Conservation (phyloP, 805 yeast species). For the Sporopachydermia lactativora region DNA sequence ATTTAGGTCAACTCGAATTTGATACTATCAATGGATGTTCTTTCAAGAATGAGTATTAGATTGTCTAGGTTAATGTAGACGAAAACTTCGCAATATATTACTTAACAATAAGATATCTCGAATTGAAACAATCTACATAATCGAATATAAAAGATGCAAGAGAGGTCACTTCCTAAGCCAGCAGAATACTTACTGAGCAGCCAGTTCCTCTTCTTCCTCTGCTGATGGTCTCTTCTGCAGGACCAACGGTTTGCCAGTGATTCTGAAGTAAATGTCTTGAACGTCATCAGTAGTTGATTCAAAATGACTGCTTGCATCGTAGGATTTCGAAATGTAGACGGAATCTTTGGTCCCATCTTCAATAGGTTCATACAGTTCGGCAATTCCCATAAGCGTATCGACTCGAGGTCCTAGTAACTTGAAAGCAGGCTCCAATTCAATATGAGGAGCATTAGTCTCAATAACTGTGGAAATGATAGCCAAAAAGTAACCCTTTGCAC, state of each 20-base stretch:
- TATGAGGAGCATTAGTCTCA: conserved; percentile 85
- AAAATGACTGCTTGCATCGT: conserved; percentile 91
- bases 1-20: too few relatives aligned
- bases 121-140: not conserved
- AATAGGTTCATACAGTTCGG: conserved; percentile 78
- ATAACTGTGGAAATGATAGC: conserved; percentile 92
- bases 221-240: conserved; percentile 60
- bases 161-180: too few relatives aligned
- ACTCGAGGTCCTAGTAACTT: conserved; percentile 65
- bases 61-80: too few relatives aligned
- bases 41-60: too few relatives aligned
- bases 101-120: not conserved
- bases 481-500: conserved; percentile 75
- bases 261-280: conserved; percentile 82
- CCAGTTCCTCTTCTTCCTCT: conserved; percentile 44
- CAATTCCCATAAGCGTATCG: conserved; percentile 87
- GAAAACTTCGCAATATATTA: too few relatives aligned
- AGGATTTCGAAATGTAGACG: conserved; percentile 74
- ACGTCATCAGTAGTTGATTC: conserved; percentile 95
- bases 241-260: conserved; percentile 84
- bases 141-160: too few relatives aligned
- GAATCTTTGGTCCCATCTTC: conserved; percentile 73
- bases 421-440: conserved; percentile 89
- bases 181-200: conserved; percentile 12
- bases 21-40: too few relatives aligned